These are phyloP conservation scores for Colletotrichum spinosum DNA, from an alignment of 2,329 filamentous ascomycete genomes.

Conservation along the genomic window DNA sequence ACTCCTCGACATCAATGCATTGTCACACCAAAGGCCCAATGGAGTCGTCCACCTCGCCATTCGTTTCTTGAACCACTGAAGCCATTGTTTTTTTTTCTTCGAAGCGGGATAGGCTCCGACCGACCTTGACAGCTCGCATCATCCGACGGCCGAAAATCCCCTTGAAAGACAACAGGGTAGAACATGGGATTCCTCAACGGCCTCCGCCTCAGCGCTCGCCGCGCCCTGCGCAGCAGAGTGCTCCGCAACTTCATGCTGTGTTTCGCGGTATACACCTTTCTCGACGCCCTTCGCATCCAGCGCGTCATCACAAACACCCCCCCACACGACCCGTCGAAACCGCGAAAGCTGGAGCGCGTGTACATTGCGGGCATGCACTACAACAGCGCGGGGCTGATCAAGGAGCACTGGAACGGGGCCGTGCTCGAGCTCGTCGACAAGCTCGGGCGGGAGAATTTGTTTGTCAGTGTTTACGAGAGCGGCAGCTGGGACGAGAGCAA, in stretches of 20 bases:
- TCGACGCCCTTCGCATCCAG: constrained; percentile 53
- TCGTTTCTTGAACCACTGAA: neutral
- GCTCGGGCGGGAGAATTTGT: constrained; percentile 74
- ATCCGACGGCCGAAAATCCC: neutral
- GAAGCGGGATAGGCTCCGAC: neutral
- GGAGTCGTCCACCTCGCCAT: neutral
- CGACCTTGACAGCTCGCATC: neutral
- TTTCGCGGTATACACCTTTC: constrained; percentile 50
- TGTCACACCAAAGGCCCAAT: constrained; percentile 1
- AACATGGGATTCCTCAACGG: constrained; percentile 23
- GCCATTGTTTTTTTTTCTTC: neutral
- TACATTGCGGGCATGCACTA: constrained; percentile 79
- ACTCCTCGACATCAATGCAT: no score
- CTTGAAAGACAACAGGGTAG: constrained; percentile 6
- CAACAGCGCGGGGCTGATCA: constrained; percentile 72
- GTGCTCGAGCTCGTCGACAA: constrained; percentile 66
- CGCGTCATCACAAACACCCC: constrained; percentile 21
- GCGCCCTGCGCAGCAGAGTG: constrained; percentile 50
- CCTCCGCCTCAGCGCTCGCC: constrained; percentile 44
- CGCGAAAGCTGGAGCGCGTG: constrained; percentile 56
- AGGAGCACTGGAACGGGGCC: constrained; percentile 71
- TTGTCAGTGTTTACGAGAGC: constrained; percentile 75
- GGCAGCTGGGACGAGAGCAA: constrained; percentile 79
- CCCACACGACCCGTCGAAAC: constrained; percentile 36
- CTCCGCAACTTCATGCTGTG: constrained; percentile 49